Evolutionary conservation across 495 filamentous ascomycete species (phyloP), one percentile per base, ranked within the genome.

Genomic region (Entonaema liquescens): DNA sequence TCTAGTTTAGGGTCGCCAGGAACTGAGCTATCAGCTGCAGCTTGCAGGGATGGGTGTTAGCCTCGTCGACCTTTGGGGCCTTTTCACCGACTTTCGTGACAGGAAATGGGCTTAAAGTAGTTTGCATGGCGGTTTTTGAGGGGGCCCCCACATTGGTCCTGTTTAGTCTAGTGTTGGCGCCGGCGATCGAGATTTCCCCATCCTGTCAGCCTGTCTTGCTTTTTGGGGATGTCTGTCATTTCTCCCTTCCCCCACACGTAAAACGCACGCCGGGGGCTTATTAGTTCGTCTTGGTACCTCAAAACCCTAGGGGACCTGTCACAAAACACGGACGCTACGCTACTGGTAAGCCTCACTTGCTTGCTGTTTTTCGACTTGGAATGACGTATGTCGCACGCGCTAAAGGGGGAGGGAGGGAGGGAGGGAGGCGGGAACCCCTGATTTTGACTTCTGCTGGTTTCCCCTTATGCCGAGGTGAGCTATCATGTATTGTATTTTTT

Each of bases 341-440:
- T 36, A 36, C 2, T n/a, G n/a, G n/a, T 26, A 15, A 21, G 21
- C 49, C 36, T 19, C 29, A 47, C 12, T 36, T 53, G 15, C n/a
- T 55, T 38, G 33, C n/a, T n/a, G n/a, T n/a, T n/a, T 58, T 50
- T 36, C 13, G 21, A 40, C 29, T 29, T 47, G 19, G 53, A 2
- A 65, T 65, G 62, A 58, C 62, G 62, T 55, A 65, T 28, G 62
- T 56, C 35, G 52, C 12, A 57, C 35, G 53, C 62, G 29, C 62
- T 58, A 58, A 29, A n/a, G n/a, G n/a, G n/a, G n/a, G n/a, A n/a
- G n/a, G n/a, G n/a, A n/a, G n/a, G n/a, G n/a, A n/a, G n/a, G n/a
- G n/a, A n/a, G n/a, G n/a, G n/a, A n/a, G n/a, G n/a, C n/a, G 21
- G 62, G 15, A 33, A 50, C 47, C 49, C 49, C 25, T 49, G n/a